Percentiles rank a stretch among this genome's conserved stretches.
These are phyloP conservation scores for Pelargonium myrrhifolium DNA, from an alignment of 441 rosid species.

Conservation along the genomic window DNA sequence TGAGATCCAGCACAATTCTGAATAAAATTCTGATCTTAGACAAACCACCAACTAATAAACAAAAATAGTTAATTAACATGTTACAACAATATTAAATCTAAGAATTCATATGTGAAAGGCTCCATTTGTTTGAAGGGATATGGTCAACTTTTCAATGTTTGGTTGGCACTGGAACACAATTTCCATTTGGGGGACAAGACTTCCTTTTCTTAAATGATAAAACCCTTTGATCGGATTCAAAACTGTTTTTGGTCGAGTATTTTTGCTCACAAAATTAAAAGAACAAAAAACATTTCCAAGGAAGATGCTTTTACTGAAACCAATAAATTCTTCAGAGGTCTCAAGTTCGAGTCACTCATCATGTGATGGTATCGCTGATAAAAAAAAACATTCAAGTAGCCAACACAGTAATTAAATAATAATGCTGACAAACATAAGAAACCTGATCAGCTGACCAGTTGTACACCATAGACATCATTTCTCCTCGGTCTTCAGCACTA, in stretches of 20 bases:
- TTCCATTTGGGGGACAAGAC: background rate
- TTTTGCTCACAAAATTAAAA: background rate
- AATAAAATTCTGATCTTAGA: too few relatives aligned
- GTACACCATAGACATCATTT: conserved; percentile 99
- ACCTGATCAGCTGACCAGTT: conserved; percentile 99
- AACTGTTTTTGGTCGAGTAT: background rate
- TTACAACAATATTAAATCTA: too few relatives aligned
- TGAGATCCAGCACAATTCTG: too few relatives aligned
- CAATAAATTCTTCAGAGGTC: too few relatives aligned
- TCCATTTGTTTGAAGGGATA: background rate
- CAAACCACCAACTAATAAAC: too few relatives aligned
- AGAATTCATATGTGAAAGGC: too few relatives aligned
- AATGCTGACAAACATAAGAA: conserved; percentile 5
- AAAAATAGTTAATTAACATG: too few relatives aligned
- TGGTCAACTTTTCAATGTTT: background rate
- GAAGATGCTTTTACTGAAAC: background rate
- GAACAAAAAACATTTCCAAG: background rate
- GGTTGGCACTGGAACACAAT: background rate
- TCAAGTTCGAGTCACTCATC: too few relatives aligned
- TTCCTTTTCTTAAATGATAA: background rate
- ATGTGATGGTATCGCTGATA: too few relatives aligned
- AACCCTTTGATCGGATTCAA: background rate
- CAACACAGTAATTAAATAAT: background rate
- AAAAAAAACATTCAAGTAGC: too few relatives aligned
- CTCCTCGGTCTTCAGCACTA: conserved; percentile 92